Base-by-base conservation (phyloP, 306 rosid genomes). In the Fagus crenata region DNA sequence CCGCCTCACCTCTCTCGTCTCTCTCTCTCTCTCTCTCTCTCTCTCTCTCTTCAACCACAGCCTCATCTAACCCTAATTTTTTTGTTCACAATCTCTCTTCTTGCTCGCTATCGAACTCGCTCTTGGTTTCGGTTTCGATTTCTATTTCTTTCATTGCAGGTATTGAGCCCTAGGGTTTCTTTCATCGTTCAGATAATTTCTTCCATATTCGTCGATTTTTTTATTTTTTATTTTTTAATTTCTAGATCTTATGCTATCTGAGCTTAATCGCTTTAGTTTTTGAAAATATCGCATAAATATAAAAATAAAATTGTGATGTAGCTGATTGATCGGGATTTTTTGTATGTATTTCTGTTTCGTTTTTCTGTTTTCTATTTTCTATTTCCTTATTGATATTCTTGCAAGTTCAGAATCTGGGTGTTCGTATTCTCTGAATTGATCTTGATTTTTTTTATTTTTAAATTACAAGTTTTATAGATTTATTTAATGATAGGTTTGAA, bases 11-110 rank as follows among this genome's bases (percentile, higher is more conserved):
- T 28, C 13, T 1, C 36, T 35, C 41, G 18, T 46, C 51, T 46
- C 68, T 11, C 12, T 1, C 9, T 7, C 5, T 4, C 11, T 12
- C 12, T 1, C 9, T 7, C 5, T 4, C 11, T 12, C 67, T 59
- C 65, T 63, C 49, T 51, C 35, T 18, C 54, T 18, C 69, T 39
- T 61, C 64, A 39, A n/a, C 6, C 71, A 4, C 61, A 7, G 65
- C 22, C 28, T 56, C 72, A 67, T 54, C 72, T 81, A 31, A 46
- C 82, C 82, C 78, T 64, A 53, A 12, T 49, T 46, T 8, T 39
- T 17, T 22, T 22, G 28, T 22, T 39, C 7, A 11, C 13, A 37
- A 15, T 37, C 3, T 8, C 41, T 5, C 43, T 35, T 4, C 35
- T 22, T 5, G n/a, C 56, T 69, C 72, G 39, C 58, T 49, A 31